Percentiles rank a stretch among this genome's conserved stretches.
Conservation (phyloP, 495 filamentous ascomycete genomes). For the Penicillium silybi region DNA sequence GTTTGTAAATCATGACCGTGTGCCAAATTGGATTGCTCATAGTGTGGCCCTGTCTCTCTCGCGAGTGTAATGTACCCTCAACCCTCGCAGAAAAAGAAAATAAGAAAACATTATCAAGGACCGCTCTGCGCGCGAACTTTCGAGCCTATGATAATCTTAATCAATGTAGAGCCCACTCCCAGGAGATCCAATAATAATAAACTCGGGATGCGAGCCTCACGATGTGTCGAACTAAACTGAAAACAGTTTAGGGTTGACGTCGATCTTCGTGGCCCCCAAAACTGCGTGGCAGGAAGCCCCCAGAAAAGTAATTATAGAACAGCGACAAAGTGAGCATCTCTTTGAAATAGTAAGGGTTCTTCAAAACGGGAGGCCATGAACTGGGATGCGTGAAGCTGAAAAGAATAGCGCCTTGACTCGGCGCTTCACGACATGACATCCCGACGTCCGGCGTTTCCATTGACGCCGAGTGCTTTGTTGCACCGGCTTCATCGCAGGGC, state of each 20-base stretch:
- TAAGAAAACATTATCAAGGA: no score
- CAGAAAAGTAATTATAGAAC: slow-evolving; percentile 10
- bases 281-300: slow-evolving; percentile 6
- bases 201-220: no score
- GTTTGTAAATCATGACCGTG: no score
- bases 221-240: no score
- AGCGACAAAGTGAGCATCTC: neutral
- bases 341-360: neutral
- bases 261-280: slow-evolving; percentile 8
- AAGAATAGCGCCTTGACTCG: neutral
- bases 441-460: neutral
- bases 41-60: no score
- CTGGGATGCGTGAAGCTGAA: neutral
- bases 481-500: neutral
- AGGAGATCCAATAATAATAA: no score
- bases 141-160: no score
- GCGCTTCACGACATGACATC: neutral
- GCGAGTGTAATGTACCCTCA: no score
- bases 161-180: no score
- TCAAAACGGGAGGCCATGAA: neutral
- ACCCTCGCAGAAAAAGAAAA: no score
- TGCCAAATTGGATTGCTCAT: no score
- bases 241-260: neutral
- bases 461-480: neutral
- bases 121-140: no score